Evolutionary conservation across 495 filamentous ascomycete genomes (phyloP).

Genomic region (Beverwykella pulmonaria): DNA sequence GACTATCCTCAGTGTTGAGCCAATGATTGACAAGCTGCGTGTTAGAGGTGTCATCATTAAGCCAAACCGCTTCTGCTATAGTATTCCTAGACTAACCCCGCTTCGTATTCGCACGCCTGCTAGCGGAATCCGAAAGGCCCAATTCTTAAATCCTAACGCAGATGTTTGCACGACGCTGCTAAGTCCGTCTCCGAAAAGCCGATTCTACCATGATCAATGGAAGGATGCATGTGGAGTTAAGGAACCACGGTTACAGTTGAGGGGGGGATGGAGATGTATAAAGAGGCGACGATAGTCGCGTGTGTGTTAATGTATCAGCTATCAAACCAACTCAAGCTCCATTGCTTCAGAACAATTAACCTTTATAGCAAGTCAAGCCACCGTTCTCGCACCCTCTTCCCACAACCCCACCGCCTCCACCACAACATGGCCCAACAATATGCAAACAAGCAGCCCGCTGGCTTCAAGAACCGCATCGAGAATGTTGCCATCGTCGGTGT

Average conservation of each 20-base stretch:
- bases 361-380: background rate
- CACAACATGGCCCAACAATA: constrained; percentile 20
- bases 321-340: background rate
- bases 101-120: background rate
- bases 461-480: constrained; percentile 49
- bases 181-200: background rate
- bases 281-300: background rate
- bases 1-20: too few relatives aligned
- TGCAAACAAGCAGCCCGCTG: constrained; percentile 25
- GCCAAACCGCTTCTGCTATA: too few relatives aligned
- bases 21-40: too few relatives aligned
- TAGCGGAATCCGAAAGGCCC: background rate
- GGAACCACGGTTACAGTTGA: background rate
- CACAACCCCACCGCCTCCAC: background rate
- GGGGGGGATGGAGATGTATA: background rate
- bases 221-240: background rate
- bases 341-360: background rate
- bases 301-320: background rate
- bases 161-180: background rate
- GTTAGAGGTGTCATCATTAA: too few relatives aligned
- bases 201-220: background rate
- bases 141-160: too few relatives aligned
- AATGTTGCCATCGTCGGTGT: constrained; percentile 55
- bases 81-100: background rate
- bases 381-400: background rate